A percentile compares a stretch with the other conserved stretches of the same genome.
These are phyloP conservation scores for Thamnidium elegans DNA, from an alignment of 192 early-diverging fungal species.

Conservation along the genomic window DNA sequence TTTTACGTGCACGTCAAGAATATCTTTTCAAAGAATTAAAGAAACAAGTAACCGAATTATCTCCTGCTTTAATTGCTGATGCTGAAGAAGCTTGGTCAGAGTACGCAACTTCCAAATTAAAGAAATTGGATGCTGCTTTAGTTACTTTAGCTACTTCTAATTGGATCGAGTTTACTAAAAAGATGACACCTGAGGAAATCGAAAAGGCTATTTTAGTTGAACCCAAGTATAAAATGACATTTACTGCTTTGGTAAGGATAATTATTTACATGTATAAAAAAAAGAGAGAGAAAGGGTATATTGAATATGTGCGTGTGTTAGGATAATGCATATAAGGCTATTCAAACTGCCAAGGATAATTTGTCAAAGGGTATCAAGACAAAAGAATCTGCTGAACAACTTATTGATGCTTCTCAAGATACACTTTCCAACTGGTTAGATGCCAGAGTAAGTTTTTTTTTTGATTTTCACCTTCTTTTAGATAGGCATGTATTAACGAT, in stretches of 20 bases:
- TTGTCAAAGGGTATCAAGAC: slow-evolving; percentile 41
- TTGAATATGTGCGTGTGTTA: slow-evolving; percentile 13
- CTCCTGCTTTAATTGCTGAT: slow-evolving; percentile 50
- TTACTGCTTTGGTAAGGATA: slow-evolving; percentile 59
- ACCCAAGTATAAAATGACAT: slow-evolving; percentile 74
- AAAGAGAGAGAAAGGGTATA: not conserved
- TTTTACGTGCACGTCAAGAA: slow-evolving; percentile 83
- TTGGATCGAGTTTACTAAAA: slow-evolving; percentile 57
- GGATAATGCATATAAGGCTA: slow-evolving; percentile 39
- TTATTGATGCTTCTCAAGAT: slow-evolving; percentile 54
- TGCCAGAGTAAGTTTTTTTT: slow-evolving; percentile 40
- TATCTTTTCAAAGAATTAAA: slow-evolving; percentile 68
- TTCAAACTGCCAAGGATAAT: slow-evolving; percentile 44
- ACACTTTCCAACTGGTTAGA: slow-evolving; percentile 52
- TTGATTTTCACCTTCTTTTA: slow-evolving; percentile 22
- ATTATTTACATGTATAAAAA: not conserved
- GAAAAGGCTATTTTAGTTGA: slow-evolving; percentile 38
- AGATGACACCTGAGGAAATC: slow-evolving; percentile 46
- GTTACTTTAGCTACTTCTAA: slow-evolving; percentile 41
- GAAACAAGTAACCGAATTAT: slow-evolving; percentile 34
- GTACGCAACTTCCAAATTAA: slow-evolving; percentile 61
- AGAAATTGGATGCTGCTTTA: slow-evolving; percentile 47
- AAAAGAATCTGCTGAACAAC: slow-evolving; percentile 38
- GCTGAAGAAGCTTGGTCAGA: slow-evolving; percentile 58
- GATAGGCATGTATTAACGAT: not conserved